Evolutionary conservation across 441 rosid species (phyloP).

Genomic region (Populus tomentosa): DNA sequence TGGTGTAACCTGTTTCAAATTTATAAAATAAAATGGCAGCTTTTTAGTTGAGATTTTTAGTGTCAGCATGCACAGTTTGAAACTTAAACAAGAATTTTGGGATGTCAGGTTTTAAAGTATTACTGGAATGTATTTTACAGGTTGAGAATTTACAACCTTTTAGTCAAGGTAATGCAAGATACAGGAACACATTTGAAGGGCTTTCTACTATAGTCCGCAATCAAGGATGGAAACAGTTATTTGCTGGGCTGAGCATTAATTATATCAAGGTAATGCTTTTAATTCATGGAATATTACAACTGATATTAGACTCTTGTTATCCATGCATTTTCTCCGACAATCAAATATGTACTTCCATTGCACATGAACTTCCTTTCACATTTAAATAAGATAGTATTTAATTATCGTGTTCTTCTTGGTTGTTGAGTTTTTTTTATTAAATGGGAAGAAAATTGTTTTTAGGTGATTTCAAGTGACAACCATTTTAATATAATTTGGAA

Average conservation of each 20-base stretch:
- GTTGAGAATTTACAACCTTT: conserved; percentile 66
- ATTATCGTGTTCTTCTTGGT: background rate
- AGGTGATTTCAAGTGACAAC: background rate
- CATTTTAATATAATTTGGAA: background rate
- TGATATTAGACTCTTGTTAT: background rate
- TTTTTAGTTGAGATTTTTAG: background rate
- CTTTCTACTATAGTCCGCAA: conserved; percentile 56
- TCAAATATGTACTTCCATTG: background rate
- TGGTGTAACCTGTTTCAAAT: background rate
- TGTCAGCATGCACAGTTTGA: background rate
- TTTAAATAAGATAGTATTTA: background rate
- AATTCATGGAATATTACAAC: background rate
- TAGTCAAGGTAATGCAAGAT: conserved; percentile 44
- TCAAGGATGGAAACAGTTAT: conserved; percentile 93
- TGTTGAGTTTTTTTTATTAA: background rate
- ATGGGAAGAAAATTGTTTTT: background rate
- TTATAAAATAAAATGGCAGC: background rate
- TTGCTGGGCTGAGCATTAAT: conserved; percentile 94
- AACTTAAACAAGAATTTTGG: background rate
- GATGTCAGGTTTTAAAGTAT: background rate
- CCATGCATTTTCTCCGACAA: background rate
- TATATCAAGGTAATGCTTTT: conserved; percentile 66
- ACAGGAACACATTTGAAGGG: conserved; percentile 68
- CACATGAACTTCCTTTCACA: background rate
- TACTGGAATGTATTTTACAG: conserved; percentile 29